Conservation (phyloP, 73 alveolate species). For the Effrenium voratum region DNA sequence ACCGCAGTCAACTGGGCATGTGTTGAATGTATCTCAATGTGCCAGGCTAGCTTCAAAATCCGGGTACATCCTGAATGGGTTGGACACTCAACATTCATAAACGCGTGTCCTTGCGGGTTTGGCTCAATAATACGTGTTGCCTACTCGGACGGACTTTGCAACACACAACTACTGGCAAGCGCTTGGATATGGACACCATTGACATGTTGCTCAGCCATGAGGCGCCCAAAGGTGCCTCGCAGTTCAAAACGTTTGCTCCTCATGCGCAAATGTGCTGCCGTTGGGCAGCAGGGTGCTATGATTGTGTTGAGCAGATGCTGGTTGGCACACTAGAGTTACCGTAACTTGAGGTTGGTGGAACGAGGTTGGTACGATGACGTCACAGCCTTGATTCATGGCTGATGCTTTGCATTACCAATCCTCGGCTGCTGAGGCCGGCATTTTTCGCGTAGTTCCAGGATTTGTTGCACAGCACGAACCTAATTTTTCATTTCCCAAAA, state of each 20-base stretch:
- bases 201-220: neutral
- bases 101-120: too few relatives aligned
- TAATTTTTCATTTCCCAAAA: neutral
- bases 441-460: constrained; percentile 91
- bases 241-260: constrained; percentile 82
- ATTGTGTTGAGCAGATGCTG: too few relatives aligned
- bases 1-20: neutral
- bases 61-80: constrained; percentile 91
- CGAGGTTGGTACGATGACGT: constrained; percentile 90
- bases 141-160: too few relatives aligned
- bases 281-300: too few relatives aligned
- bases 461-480: constrained; percentile 72
- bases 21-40: neutral
- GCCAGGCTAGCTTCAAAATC: constrained; percentile 74
- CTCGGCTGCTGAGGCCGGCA: constrained; percentile 42
- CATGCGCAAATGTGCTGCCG: too few relatives aligned
- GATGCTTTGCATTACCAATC: neutral
- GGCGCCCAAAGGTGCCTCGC: constrained; percentile 91
- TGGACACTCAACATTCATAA: neutral
- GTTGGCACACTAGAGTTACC: too few relatives aligned
- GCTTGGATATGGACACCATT: too few relatives aligned
- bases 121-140: too few relatives aligned
- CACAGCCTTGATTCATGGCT: neutral
- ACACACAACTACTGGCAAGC: too few relatives aligned
- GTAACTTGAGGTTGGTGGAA: constrained; percentile 88